phyloP scores from a whole-genome alignment of 345 rosid genomes.

The Barbarea vulgaris region DNA sequence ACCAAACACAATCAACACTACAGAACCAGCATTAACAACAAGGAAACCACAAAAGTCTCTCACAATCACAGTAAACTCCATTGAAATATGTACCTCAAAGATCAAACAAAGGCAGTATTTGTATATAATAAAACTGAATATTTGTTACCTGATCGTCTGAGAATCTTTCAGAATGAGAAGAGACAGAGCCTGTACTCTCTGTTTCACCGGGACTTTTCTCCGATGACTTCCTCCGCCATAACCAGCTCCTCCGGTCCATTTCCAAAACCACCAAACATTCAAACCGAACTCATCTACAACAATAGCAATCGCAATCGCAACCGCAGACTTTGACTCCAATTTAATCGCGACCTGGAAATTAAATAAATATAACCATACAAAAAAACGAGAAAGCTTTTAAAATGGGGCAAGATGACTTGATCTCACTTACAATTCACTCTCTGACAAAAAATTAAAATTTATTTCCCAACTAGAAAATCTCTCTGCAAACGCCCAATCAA shows the following conservation, averaged over 20 bases:
- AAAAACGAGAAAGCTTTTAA: background rate
- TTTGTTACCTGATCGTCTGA: constrained; percentile 67
- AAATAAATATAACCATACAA: background rate
- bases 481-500: constrained; percentile 7
- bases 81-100: background rate
- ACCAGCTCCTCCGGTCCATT: constrained; percentile 74
- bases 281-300: constrained; percentile 29
- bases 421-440: constrained; percentile 64
- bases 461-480: constrained; percentile 23
- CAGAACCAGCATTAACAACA: background rate
- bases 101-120: constrained; percentile 1
- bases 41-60: background rate
- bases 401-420: constrained; percentile 13
- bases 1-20: constrained; percentile 19
- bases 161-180: constrained; percentile 69
- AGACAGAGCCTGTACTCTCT: constrained; percentile 65
- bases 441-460: constrained; percentile 29
- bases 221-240: constrained; percentile 74
- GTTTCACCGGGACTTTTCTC: constrained; percentile 73
- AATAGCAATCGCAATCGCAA: background rate
- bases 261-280: constrained; percentile 34
- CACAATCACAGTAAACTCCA: background rate
- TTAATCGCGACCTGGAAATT: constrained; percentile 23
- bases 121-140: background rate
- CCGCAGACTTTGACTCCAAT: constrained; percentile 22